A percentile compares a stretch with the other conserved stretches of the same genome.
phyloP scores from a whole-genome alignment of 202 grass and related monocot genomes.

The Setaria italica region DNA sequence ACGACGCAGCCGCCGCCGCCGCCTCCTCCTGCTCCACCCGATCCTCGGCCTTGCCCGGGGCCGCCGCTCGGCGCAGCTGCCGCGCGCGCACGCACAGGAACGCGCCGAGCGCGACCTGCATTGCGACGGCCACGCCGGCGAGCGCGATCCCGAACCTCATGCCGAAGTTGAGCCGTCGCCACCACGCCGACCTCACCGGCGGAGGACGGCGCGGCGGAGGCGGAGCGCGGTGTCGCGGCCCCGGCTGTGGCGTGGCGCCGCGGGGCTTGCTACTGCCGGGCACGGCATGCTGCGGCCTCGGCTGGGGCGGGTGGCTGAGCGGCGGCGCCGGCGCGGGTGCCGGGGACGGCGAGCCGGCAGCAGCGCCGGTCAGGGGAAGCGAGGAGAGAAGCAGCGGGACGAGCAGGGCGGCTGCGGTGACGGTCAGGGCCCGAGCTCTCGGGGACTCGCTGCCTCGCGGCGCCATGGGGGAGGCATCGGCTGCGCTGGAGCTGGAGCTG shows the following conservation, averaged over 20 bases:
- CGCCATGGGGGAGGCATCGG: conserved; percentile 31
- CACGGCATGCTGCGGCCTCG: not conserved
- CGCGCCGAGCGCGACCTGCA: conserved; percentile 53
- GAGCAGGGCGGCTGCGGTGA: not conserved
- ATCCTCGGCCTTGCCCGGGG: not conserved
- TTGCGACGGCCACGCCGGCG: conserved; percentile 42
- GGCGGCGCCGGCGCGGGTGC: not conserved
- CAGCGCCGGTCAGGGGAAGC: not conserved
- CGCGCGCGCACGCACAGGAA: conserved; percentile 44
- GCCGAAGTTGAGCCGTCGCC: conserved; percentile 46
- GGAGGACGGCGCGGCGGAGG: too few relatives aligned
- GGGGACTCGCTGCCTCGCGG: not conserved
- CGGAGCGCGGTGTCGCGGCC: too few relatives aligned
- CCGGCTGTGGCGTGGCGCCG: too few relatives aligned
- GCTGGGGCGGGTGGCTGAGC: not conserved
- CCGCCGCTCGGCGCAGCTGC: conserved; percentile 34
- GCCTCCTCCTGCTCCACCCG: not conserved
- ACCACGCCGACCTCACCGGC: not conserved
- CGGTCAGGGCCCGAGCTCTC: not conserved
- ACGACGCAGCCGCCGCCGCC: fast-evolving
- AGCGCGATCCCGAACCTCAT: conserved; percentile 55
- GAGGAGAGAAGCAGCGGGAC: not conserved
- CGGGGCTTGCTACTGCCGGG: not conserved
- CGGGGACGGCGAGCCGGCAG: not conserved
- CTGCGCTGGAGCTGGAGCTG: not conserved